phyloP scores from a whole-genome alignment of 768 basidiomycete species.

The Rhizopogon vesiculosus region DNA sequence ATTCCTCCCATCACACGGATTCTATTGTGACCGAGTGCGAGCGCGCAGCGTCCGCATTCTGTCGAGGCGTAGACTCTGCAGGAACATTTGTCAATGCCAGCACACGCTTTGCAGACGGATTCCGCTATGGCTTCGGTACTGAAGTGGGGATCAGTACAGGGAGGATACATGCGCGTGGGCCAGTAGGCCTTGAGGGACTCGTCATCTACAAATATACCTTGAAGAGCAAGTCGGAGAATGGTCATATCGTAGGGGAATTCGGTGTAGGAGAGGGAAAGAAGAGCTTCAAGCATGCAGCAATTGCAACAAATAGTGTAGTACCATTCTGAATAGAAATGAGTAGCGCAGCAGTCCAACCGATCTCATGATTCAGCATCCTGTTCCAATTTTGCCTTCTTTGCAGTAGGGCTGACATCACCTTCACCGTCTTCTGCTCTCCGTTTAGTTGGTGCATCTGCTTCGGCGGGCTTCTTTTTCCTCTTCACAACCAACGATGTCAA shows the following conservation, averaged over 20 bases:
- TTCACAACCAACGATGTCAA: slow-evolving; percentile 82
- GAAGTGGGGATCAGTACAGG: slow-evolving; percentile 98
- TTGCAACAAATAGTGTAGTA: slow-evolving; percentile 13
- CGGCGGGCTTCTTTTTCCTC: slow-evolving; percentile 63
- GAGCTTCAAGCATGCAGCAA: slow-evolving; percentile 59
- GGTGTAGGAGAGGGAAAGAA: slow-evolving; percentile 66
- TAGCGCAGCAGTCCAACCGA: not conserved
- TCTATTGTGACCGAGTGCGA: slow-evolving; percentile 79
- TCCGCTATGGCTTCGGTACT: slow-evolving; percentile 94
- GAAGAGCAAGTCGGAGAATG: slow-evolving; percentile 64
- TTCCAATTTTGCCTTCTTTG: slow-evolving; percentile 67
- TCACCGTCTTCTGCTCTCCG: slow-evolving; percentile 60
- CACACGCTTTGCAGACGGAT: slow-evolving; percentile 95
- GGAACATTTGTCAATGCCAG: slow-evolving; percentile 94
- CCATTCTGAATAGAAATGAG: slow-evolving; percentile 17
- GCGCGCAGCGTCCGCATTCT: slow-evolving; percentile 67
- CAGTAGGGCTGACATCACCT: slow-evolving; percentile 38
- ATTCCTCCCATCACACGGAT: slow-evolving; percentile 96
- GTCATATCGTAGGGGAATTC: slow-evolving; percentile 87
- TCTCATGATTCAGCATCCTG: slow-evolving; percentile 17
- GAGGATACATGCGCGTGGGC: slow-evolving; percentile 93
- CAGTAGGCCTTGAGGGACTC: slow-evolving; percentile 90
- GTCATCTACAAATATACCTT: slow-evolving; percentile 97
- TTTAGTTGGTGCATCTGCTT: slow-evolving; percentile 42
- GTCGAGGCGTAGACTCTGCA: slow-evolving; percentile 84